phyloP scores from a whole-genome alignment of 2,329 filamentous ascomycete species.

The Tolypocladium tundrense region DNA sequence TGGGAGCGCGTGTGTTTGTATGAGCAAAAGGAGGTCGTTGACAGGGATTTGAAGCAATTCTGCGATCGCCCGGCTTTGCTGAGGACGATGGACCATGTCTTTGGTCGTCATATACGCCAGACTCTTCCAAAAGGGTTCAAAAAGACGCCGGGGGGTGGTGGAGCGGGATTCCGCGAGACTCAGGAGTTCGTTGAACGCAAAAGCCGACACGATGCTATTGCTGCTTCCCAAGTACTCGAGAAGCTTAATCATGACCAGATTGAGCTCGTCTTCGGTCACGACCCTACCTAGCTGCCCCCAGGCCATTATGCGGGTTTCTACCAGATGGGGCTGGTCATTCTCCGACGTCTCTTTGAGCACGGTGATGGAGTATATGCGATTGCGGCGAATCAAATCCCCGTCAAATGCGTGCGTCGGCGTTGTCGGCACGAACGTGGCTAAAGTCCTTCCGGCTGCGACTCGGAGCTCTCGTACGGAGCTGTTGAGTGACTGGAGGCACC shows the following conservation, averaged over 20 bases:
- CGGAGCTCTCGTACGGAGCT: slow-evolving; percentile 81
- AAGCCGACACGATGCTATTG: slow-evolving; percentile 67
- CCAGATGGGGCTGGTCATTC: slow-evolving; percentile 53
- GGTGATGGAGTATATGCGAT: slow-evolving; percentile 60
- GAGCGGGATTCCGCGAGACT: slow-evolving; percentile 58
- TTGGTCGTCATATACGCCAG: slow-evolving; percentile 75
- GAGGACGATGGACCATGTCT: slow-evolving; percentile 70
- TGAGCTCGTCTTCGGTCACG: slow-evolving; percentile 72
- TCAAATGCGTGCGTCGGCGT: slow-evolving; percentile 8
- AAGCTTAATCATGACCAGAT: slow-evolving; percentile 72
- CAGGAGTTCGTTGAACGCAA: slow-evolving; percentile 74
- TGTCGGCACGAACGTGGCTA: slow-evolving; percentile 52
- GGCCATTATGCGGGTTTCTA: slow-evolving; percentile 77
- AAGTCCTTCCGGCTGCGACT: slow-evolving; percentile 61
- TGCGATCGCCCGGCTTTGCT: slow-evolving; percentile 69
- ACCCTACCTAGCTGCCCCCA: slow-evolving; percentile 76
- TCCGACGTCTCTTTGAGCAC: slow-evolving; percentile 65
- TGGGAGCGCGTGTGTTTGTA: slow-evolving; percentile 75
- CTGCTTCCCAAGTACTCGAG: slow-evolving; percentile 79
- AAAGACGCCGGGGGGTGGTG: slow-evolving; percentile 55
- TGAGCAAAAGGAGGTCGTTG: slow-evolving; percentile 60
- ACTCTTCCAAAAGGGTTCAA: slow-evolving; percentile 82
- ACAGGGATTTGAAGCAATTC: slow-evolving; percentile 71
- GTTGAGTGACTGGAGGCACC: slow-evolving; percentile 70
- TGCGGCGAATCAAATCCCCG: slow-evolving; percentile 15